These are phyloP conservation scores for Fusarium haematococcum DNA, from an alignment of 2,329 filamentous ascomycete genomes.

Conservation along the genomic window DNA sequence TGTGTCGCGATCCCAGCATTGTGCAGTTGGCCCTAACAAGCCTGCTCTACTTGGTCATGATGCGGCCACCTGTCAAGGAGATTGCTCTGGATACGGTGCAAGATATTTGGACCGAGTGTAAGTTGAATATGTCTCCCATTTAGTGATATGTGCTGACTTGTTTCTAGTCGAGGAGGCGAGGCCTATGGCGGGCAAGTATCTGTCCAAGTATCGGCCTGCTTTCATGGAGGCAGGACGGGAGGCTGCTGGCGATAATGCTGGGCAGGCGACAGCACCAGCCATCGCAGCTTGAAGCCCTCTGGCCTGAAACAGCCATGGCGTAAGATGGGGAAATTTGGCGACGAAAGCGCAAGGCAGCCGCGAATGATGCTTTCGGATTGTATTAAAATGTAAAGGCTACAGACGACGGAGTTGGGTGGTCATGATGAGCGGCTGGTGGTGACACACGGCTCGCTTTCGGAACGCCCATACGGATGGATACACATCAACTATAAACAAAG, in stretches of 20 bases:
- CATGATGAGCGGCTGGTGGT: conserved; percentile 4
- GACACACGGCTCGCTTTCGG: conserved; percentile 6
- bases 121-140: conserved; percentile 47
- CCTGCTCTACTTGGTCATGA: conserved; percentile 74
- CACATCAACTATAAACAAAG: conserved; percentile 9
- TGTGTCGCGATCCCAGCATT: conserved; percentile 75
- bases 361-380: conserved; percentile 1
- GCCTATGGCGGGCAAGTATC: conserved; percentile 71
- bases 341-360: background rate
- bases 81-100: conserved; percentile 74
- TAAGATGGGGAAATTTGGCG: background rate
- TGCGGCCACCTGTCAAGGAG: conserved; percentile 73
- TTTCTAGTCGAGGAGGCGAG: conserved; percentile 70
- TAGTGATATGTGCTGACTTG: conserved; percentile 28
- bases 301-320: background rate
- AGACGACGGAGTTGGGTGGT: conserved; percentile 12
- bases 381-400: conserved; percentile 18
- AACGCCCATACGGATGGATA: background rate
- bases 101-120: conserved; percentile 75
- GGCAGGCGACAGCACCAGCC: conserved; percentile 41
- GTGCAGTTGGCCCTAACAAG: conserved; percentile 73
- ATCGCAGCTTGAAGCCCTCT: conserved; percentile 46
- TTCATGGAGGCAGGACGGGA: conserved; percentile 55
- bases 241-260: conserved; percentile 34
- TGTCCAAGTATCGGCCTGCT: conserved; percentile 69